phyloP scores from a whole-genome alignment of 371 early-diverging fungal genomes.

The Haplosporangium sp. region DNA sequence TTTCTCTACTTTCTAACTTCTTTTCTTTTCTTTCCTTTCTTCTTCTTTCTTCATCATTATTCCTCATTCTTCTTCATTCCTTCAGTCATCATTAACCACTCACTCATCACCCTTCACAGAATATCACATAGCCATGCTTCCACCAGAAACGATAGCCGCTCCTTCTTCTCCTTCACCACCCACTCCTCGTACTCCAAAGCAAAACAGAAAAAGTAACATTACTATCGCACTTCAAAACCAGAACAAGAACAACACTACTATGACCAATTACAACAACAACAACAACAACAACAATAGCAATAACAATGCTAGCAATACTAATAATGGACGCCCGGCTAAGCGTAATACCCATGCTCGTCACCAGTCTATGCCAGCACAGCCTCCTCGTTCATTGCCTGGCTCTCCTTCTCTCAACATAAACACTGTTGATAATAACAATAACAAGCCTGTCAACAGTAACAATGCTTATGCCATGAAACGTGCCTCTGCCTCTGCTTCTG shows the following conservation, averaged over 20 bases:
- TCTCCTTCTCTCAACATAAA: background rate
- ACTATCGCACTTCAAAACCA: slow-evolving; percentile 22
- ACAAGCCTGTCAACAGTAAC: background rate
- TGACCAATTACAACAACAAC: background rate
- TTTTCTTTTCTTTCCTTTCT: background rate
- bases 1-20: background rate
- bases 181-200: slow-evolving; percentile 12
- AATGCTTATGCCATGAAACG: slow-evolving; percentile 21
- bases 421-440: background rate
- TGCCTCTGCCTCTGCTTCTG: slow-evolving; percentile 19
- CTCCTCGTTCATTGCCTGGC: slow-evolving; percentile 8
- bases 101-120: background rate
- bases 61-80: background rate
- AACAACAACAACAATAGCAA: slow-evolving; percentile 10
- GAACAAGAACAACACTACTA: background rate
- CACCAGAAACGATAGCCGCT: slow-evolving; percentile 24
- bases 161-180: slow-evolving; percentile 9
- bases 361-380: slow-evolving; percentile 38
- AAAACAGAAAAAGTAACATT: slow-evolving; percentile 30
- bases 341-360: slow-evolving; percentile 30
- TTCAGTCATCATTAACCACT: background rate
- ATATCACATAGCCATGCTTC: slow-evolving; percentile 24
- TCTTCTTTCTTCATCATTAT: background rate
- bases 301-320: background rate
- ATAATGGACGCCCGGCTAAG: slow-evolving; percentile 8